Base-by-base conservation (phyloP, 164 flowering plant species). In the Vitis cinerea region DNA sequence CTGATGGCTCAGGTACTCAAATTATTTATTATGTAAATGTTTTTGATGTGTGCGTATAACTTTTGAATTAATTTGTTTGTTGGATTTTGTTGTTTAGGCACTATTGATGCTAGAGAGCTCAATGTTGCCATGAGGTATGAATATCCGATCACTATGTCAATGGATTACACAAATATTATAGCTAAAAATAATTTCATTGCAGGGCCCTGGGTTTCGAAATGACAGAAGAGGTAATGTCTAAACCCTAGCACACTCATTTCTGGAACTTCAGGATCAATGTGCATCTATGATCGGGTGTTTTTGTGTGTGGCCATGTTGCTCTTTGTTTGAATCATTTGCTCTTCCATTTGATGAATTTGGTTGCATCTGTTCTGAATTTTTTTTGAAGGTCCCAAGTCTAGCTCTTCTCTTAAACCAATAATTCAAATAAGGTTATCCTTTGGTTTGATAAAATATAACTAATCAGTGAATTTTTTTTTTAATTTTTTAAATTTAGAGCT, bases 171-270 rank as follows among this genome's bases (percentile, higher is more conserved):
- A 47, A 29, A 3, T 65, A 11, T 48, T 50, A 51, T 47, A 11
- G 8, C n/a, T 65, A 37, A 51, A 14, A 8, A 16, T 69, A 48
- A 64, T 81, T 60, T 63, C 48, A 48, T 74, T 67, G 61, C 95
- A 96, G 99, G 90, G 98, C 98, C 19, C 82, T 96, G 79, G 99
- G 99, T 14, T 96, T 96, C 68, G 99, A 96, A 82, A 88, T 90
- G 96, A 93, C 91, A 8, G 99, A 93, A 74, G 97, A 91, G 97
- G 99, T 93, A 89, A 70, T 14, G 19, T 67, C 47, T 67, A 49
- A 57, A n/a, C 10, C 31, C 47, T 1, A 31, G 15, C 6, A 62
- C 27, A 13, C 12, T 44, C 3, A 12, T 58, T 60, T n/a, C 8
- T 30, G 48, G 14, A 50, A 12, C 23, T 48, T 17, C 37, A 16